Percentiles rank a stretch among this genome's conserved stretches.
Evolutionary conservation across 1,284 basidiomycete species (phyloP).

Genomic region (Meripilus lineatus): DNA sequence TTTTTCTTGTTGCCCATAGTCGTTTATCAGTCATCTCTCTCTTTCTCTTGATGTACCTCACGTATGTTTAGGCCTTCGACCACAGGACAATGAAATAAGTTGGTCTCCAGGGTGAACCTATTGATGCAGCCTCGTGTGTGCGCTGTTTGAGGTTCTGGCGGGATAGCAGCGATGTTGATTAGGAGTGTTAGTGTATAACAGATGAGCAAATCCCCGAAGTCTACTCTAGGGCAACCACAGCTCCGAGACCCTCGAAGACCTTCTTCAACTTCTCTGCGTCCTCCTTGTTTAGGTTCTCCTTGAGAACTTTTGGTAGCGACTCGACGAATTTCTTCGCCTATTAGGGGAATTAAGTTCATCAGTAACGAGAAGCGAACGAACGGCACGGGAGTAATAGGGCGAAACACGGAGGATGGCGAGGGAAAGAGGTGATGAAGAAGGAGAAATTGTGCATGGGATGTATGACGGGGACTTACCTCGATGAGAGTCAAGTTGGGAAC

Average conservation of each 20-base stretch:
- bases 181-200: slow-evolving; percentile 12
- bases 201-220: slow-evolving; percentile 4
- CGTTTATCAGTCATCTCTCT: not conserved
- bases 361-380: not conserved
- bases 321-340: slow-evolving; percentile 99
- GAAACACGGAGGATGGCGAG: slow-evolving; percentile 10
- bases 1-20: not conserved
- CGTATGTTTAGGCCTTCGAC: not conserved
- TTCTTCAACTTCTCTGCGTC: slow-evolving; percentile 97
- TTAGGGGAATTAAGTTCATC: slow-evolving; percentile 11
- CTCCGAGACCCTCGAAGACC: slow-evolving; percentile 87
- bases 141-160: no score
- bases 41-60: not conserved
- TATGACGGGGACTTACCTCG: slow-evolving; percentile 63
- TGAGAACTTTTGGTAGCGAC: slow-evolving; percentile 89
- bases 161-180: slow-evolving; percentile 7
- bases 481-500: slow-evolving; percentile 94
- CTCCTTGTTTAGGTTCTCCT: slow-evolving; percentile 96
- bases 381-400: no score
- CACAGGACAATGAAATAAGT: no score
- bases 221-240: slow-evolving; percentile 81
- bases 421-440: not conserved
- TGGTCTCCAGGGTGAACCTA: no score
- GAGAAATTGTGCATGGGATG: no score
- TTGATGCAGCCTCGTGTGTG: no score